Conservation (phyloP, 1,139 yeast species). For the Pichia sp. region DNA sequence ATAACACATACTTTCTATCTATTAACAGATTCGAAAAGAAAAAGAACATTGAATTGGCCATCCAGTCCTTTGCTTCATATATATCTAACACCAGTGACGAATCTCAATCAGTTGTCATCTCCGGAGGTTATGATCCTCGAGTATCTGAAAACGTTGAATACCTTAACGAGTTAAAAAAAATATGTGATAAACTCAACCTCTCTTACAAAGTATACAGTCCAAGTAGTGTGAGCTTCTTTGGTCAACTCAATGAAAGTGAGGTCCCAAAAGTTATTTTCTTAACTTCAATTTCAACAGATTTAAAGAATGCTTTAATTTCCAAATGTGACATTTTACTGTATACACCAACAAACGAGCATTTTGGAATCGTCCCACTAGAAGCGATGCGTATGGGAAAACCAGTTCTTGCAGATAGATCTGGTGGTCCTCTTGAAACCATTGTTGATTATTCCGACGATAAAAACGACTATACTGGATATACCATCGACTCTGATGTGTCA, state of each 20-base stretch:
- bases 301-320: slow-evolving; percentile 62
- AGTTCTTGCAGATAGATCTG: slow-evolving; percentile 80
- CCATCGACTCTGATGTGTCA: slow-evolving; percentile 48
- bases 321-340: slow-evolving; percentile 63
- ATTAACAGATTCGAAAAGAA: slow-evolving; percentile 86
- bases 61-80: slow-evolving; percentile 41
- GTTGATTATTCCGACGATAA: slow-evolving; percentile 32
- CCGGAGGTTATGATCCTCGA: slow-evolving; percentile 90
- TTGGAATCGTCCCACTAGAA: slow-evolving; percentile 96
- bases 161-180: slow-evolving; percentile 51
- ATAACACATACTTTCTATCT: slow-evolving; percentile 52
- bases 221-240: background rate
- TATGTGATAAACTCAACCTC: slow-evolving; percentile 46
- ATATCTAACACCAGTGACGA: slow-evolving; percentile 23
- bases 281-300: slow-evolving; percentile 67
- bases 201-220: slow-evolving; percentile 24
- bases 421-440: slow-evolving; percentile 91
- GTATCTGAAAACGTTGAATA: slow-evolving; percentile 75
- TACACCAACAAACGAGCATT: slow-evolving; percentile 91
- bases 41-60: slow-evolving; percentile 76
- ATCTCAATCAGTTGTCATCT: slow-evolving; percentile 51
- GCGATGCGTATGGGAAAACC: slow-evolving; percentile 84
- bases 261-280: slow-evolving; percentile 58
- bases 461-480: slow-evolving; percentile 69
- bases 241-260: too few relatives aligned